Percentiles rank a stretch among this genome's conserved stretches.
phyloP scores from a whole-genome alignment of 2,329 filamentous ascomycete species.

The Fusarium marasasianum region DNA sequence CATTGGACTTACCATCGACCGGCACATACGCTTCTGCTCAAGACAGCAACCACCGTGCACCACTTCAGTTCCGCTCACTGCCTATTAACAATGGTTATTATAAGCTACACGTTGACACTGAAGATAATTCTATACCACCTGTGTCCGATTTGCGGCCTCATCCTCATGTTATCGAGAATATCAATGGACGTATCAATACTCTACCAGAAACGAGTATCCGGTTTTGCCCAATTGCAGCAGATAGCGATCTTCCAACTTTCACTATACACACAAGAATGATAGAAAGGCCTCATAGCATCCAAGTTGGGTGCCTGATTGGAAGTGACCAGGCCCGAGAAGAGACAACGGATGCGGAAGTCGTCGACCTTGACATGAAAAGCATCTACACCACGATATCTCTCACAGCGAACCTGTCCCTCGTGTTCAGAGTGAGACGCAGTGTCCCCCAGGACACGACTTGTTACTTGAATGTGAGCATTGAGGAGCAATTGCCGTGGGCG shows the following conservation, averaged over 20 bases:
- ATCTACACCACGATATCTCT: background rate
- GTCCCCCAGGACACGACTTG: background rate
- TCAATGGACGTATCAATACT: background rate
- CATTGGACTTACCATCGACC: background rate
- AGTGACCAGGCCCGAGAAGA: background rate
- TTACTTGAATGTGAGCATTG: constrained; percentile 5
- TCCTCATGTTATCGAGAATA: background rate
- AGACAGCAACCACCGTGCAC: background rate
- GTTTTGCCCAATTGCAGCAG: background rate
- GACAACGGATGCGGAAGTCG: background rate
- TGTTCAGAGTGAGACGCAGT: background rate
- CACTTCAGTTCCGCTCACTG: background rate
- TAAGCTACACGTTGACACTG: background rate
- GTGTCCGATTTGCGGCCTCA: background rate
- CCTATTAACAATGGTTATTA: background rate
- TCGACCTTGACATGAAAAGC: background rate
- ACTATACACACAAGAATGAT: background rate
- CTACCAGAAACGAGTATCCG: background rate
- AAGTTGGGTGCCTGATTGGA: background rate
- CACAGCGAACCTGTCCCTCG: background rate
- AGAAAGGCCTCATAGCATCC: background rate
- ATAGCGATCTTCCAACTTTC: background rate
- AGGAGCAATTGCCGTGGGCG: background rate
- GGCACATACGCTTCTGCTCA: background rate
- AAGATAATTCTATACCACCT: background rate